Evolutionary conservation across 768 basidiomycete genomes (phyloP).

Genomic region (Galerina sulciceps): DNA sequence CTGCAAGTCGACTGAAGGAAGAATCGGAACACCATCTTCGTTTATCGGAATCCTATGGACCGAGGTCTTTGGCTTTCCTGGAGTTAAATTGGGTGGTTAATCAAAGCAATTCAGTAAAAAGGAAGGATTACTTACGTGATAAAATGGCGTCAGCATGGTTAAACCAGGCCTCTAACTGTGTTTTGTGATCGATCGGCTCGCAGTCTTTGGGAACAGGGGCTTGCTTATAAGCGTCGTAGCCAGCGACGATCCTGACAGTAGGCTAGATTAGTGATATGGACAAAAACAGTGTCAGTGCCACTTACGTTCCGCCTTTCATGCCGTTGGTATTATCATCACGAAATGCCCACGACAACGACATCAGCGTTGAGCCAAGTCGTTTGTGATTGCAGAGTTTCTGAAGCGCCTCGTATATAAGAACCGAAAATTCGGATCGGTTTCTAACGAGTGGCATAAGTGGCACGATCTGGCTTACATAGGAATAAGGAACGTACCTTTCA

Average conservation of each 20-base stretch:
- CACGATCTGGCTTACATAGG: not conserved
- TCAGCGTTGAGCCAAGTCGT: constrained; percentile 2
- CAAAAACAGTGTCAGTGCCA: not conserved
- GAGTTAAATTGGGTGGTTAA: not conserved
- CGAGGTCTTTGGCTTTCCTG: not conserved
- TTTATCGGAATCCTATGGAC: not conserved
- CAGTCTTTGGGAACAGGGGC: not conserved
- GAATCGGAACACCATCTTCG: constrained; percentile 2
- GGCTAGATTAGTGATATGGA: not conserved
- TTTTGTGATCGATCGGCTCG: not conserved
- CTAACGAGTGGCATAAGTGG: not conserved
- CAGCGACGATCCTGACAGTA: not conserved
- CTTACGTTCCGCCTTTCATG: not conserved
- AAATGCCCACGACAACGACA: constrained; percentile 3
- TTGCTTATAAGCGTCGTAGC: not conserved
- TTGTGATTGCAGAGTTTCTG: not conserved
- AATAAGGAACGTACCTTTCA: not conserved
- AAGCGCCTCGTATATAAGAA: constrained; percentile 2
- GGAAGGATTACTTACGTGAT: not conserved
- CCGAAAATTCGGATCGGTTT: constrained; percentile 11
- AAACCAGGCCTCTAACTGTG: not conserved
- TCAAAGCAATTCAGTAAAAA: not conserved
- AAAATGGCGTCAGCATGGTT: constrained; percentile 1
- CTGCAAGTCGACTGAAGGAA: not conserved
- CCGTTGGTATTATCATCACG: not conserved